Evolutionary conservation across 2,329 filamentous ascomycete species (phyloP).

Genomic region (Aspergillus texensis): DNA sequence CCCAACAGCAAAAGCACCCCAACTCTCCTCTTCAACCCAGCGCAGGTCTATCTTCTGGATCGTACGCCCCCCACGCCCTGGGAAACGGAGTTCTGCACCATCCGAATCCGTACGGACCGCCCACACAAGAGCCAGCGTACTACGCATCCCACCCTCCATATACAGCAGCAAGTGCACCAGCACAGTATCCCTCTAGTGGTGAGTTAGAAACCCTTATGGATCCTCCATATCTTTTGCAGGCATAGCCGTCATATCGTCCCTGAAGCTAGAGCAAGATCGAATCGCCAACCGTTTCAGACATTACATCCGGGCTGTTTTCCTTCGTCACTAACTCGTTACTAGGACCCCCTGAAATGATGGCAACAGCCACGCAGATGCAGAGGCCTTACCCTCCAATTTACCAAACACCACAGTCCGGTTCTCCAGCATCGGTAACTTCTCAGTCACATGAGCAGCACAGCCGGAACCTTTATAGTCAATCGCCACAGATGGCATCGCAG

Average conservation of each 20-base stretch:
- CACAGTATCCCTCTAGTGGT: constrained; percentile 87
- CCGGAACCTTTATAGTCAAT: constrained; percentile 80
- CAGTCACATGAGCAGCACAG: constrained; percentile 85
- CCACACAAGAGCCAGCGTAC: constrained; percentile 68
- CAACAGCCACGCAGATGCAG: constrained; percentile 65
- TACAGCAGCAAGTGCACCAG: constrained; percentile 77
- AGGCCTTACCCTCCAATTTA: constrained; percentile 87
- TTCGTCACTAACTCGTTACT: constrained; percentile 58
- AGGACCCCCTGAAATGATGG: constrained; percentile 74
- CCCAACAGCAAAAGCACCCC: constrained; percentile 46
- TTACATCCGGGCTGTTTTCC: background rate
- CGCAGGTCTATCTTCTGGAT: constrained; percentile 30
- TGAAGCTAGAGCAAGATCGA: background rate
- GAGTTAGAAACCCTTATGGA: constrained; percentile 43
- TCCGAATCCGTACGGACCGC: constrained; percentile 66
- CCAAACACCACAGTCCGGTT: constrained; percentile 93
- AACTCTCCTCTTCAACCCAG: constrained; percentile 66
- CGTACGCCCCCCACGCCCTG: constrained; percentile 36
- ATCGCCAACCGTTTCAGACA: background rate
- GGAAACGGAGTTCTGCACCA: constrained; percentile 52
- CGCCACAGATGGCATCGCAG: constrained; percentile 76
- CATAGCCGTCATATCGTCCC: background rate
- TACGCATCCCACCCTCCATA: constrained; percentile 83
- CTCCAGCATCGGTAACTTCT: constrained; percentile 88
- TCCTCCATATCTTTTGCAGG: background rate